Evolutionary conservation across 805 yeast species (phyloP).

Genomic region (Ogataea chonburiensis): DNA sequence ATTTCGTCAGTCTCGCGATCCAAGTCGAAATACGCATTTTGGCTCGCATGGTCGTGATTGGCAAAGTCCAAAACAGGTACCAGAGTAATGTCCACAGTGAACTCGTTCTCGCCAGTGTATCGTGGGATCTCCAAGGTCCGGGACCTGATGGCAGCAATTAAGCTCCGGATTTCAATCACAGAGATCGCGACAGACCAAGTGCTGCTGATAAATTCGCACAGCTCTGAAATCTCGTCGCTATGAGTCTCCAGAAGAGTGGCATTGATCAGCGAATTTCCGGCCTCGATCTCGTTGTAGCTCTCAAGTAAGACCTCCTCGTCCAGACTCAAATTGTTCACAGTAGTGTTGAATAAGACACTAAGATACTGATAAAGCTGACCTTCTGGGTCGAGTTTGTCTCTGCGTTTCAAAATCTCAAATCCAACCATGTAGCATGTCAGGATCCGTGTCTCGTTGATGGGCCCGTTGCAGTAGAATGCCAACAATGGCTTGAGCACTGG

Average conservation of each 20-base stretch:
- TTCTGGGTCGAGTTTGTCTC: slow-evolving; percentile 3
- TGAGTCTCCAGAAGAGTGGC: slow-evolving; percentile 13
- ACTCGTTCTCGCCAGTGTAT: slow-evolving; percentile 36
- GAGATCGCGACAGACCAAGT: slow-evolving; percentile 18
- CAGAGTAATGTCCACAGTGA: slow-evolving; percentile 49
- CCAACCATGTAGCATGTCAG: slow-evolving; percentile 27
- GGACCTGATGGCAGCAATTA: slow-evolving; percentile 49
- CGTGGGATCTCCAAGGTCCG: slow-evolving; percentile 67
- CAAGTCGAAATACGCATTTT: slow-evolving; percentile 58
- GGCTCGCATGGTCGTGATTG: slow-evolving; percentile 48
- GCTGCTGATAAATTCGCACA: slow-evolving; percentile 17
- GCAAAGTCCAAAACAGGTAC: slow-evolving; percentile 70
- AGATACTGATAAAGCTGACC: slow-evolving; percentile 29
- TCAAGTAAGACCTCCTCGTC: slow-evolving; percentile 31
- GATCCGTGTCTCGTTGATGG: slow-evolving; percentile 27
- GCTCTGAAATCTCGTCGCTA: slow-evolving; percentile 18
- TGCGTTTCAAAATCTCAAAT: slow-evolving; percentile 16
- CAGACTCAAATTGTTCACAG: slow-evolving; percentile 29
- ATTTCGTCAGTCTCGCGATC: slow-evolving; percentile 12
- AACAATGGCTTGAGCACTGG: slow-evolving; percentile 22
- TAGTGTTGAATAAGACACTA: slow-evolving; percentile 34
- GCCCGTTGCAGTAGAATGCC: slow-evolving; percentile 17
- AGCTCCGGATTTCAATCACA: slow-evolving; percentile 19
- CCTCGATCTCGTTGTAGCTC: slow-evolving; percentile 14
- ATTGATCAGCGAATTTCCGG: slow-evolving; percentile 15